phyloP scores from a whole-genome alignment of 768 basidiomycete species.

The Gloeopeniophorella convolvens region DNA sequence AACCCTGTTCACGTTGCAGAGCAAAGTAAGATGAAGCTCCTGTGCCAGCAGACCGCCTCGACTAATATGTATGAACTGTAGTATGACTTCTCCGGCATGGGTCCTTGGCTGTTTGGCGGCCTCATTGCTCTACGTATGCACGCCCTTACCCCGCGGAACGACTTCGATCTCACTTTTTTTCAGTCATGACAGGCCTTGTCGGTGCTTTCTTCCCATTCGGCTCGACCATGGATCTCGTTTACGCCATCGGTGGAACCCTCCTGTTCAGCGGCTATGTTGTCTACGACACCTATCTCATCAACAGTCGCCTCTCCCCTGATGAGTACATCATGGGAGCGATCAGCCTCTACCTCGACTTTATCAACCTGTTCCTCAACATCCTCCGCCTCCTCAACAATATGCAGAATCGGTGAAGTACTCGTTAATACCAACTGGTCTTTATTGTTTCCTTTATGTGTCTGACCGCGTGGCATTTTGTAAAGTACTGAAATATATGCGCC shows the following conservation, averaged over 20 bases:
- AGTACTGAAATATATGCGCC: background rate
- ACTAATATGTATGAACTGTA: constrained; percentile 28
- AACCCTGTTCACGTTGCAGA: constrained; percentile 91
- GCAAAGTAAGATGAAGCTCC: constrained; percentile 51
- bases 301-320: constrained; percentile 82
- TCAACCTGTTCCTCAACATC: constrained; percentile 87
- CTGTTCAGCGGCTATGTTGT: constrained; percentile 88
- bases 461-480: background rate
- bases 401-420: constrained; percentile 33
- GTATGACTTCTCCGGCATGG: constrained; percentile 95
- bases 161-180: background rate
- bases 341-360: constrained; percentile 90
- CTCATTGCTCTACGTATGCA: constrained; percentile 68
- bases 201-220: constrained; percentile 84
- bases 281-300: constrained; percentile 88
- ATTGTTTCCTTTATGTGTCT: background rate
- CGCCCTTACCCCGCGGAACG: background rate
- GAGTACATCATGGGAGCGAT: constrained; percentile 90
- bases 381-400: constrained; percentile 68
- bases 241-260: constrained; percentile 69
- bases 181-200: constrained; percentile 78
- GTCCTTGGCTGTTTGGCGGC: constrained; percentile 82
- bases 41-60: background rate
- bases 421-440: background rate
- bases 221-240: constrained; percentile 73